Evolutionary conservation across 768 basidiomycete species (phyloP), one percentile per base, ranked within the genome.

Genomic region (Tricholoma flavovirens): DNA sequence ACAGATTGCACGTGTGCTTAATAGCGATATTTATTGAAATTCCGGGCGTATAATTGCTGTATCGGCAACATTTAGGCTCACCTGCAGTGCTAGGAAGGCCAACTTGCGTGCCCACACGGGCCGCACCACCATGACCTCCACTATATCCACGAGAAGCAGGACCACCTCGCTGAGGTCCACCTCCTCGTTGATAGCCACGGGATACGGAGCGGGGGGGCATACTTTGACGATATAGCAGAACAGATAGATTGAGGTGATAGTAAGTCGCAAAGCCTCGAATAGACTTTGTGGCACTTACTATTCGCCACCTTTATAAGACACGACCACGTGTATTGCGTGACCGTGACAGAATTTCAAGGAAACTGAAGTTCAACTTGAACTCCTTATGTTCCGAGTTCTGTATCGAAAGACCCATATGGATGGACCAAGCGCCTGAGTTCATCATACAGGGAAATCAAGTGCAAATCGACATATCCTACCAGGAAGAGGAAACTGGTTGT

Each of bases 21-120:
- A 59, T 51, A 32, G 35, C 46, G 50, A 29, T 22, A 56, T 61
- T 17, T 59, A 61, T 61, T 59, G 43, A 43, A 57, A 26, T 51
- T 33, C 33, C 49, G 29, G 15, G 19, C 4, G 46, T 30, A 4
- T 26, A 9, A 35, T n/a, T 11, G 21, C 50, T 59, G 56, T 51
- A 14, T 32, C 35, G 40, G 22, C 26, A n/a, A 35, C 19, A 30
- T 30, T 30, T 22, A 11, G 14, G 67, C 68, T 69, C 62, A 73
- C 70, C 69, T 63, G 68, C 67, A 54, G 66, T 69, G 66, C 68
- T 62, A 54, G 64, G 60, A 53, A 57, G 58, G 60, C 64, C 60
- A 62, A 61, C 58, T 8, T 63, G 60, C 55, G 59, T 59, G 63
- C 65, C 65, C 45, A 65, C 69, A 61, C 69, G 71, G 62, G 60